These are phyloP conservation scores for Colletotrichum sp. DNA, from an alignment of 2,329 filamentous ascomycete genomes.

Conservation along the genomic window DNA sequence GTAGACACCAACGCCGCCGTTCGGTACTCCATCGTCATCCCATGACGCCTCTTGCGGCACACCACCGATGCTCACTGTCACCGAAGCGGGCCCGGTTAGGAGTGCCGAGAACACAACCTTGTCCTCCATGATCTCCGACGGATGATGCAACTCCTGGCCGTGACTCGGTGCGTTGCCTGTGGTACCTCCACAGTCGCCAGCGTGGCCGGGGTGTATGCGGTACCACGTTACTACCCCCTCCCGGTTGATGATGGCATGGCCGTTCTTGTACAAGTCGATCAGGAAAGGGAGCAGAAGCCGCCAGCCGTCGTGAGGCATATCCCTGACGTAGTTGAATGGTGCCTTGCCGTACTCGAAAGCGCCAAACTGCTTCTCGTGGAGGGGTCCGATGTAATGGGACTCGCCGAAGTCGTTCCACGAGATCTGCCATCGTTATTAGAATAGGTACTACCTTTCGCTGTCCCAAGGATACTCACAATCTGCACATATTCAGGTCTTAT, in stretches of 20 bases:
- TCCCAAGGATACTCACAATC: conserved; percentile 41
- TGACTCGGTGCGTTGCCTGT: conserved; percentile 32
- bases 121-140: conserved; percentile 25
- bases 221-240: conserved; percentile 34
- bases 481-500: conserved; percentile 51
- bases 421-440: background rate
- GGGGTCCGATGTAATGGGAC: conserved; percentile 58
- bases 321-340: conserved; percentile 47
- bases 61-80: conserved; percentile 32
- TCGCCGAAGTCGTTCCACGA: conserved; percentile 59
- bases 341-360: conserved; percentile 13
- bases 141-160: conserved; percentile 25
- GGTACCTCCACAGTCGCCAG: conserved; percentile 30
- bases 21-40: conserved; percentile 25
- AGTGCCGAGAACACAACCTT: conserved; percentile 30
- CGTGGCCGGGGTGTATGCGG: conserved; percentile 18
- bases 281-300: conserved; percentile 46
- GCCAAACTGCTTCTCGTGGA: conserved; percentile 30
- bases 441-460: background rate
- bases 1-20: conserved; percentile 33
- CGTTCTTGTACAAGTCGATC: conserved; percentile 39
- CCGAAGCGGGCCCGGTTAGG: conserved; percentile 26
- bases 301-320: conserved; percentile 57
- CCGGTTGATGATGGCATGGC: conserved; percentile 24
- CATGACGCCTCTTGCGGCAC: conserved; percentile 20